Evolutionary conservation across 495 filamentous ascomycete genomes (phyloP), one percentile per base, ranked within the genome.

Genomic region (Staphylotrichum longicolle): DNA sequence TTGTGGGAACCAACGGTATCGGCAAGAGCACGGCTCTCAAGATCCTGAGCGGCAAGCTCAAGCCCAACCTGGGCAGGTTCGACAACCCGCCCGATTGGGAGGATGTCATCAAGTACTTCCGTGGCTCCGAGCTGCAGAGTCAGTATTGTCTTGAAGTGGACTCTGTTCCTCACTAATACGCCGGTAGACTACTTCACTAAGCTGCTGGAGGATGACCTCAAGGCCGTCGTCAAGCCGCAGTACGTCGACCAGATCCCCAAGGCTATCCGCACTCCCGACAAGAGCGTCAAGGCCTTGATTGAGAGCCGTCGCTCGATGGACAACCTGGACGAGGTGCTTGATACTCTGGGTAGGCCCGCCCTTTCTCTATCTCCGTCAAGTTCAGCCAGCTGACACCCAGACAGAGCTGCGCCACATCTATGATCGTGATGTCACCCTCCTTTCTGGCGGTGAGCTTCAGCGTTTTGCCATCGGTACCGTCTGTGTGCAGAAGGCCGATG

Each of bases 71-170:
- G 70, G 94, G 94, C 56, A 82, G 90, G 69, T 97, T 88, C 75
- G 92, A 98, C 63, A 93, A 97, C 75, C 93, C 93, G 2, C 95
- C 94, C 4, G 94, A 98, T 72, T 98, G 94, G 94, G 93, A 98
- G 75, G 95, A 98, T 77, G 96, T 98, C 54, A 81, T 98, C 77
- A 95, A 92, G 77, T 91, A 98, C 75, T 98, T 96, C 83, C 86
- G 94, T 72, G 94, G 94, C 54, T 97, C 93, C 37, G 95, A 98
- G 72, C 74, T 98, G 68, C 94, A 98, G 77, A 98, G 91, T 94
- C 78, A 72, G 86, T 73, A 5, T 7, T 7, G 14, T 7, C 12
- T 6, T 12, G 4, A 2, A 47, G 32, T 15, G 53, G 39, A 65
- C 40, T 51, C 12, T 27, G 20, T 48, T 27, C 35, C 11, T 34